Conservation (phyloP, 345 rosid genomes). For the Mercurialis annua region DNA sequence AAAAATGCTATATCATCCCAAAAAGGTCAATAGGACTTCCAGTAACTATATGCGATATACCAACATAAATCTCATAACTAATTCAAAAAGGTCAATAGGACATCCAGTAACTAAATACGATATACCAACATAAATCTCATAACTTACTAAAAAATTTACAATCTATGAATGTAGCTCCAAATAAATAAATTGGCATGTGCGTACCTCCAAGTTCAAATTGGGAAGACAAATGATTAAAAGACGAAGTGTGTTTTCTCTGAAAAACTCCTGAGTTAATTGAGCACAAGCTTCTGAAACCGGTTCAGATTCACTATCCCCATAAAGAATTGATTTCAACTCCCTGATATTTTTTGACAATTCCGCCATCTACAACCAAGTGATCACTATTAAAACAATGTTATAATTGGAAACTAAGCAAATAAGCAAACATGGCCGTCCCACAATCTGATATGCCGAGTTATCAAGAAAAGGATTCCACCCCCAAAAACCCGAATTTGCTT, state of each 20-base stretch:
- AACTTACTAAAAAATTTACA: neutral
- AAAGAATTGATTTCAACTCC: slow-evolving; percentile 85
- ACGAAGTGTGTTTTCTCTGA: slow-evolving; percentile 75
- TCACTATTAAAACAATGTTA: neutral
- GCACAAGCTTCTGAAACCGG: slow-evolving; percentile 93
- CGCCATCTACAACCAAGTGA: slow-evolving; percentile 54
- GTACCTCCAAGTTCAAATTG: slow-evolving; percentile 84
- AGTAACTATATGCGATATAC: neutral
- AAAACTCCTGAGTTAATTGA: slow-evolving; percentile 88
- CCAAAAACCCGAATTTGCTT: neutral
- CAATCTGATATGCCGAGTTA: neutral
- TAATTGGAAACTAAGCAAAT: neutral
- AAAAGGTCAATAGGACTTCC: neutral
- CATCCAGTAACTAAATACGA: neutral
- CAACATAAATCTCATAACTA: neutral
- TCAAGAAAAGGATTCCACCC: neutral
- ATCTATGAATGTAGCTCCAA: neutral
- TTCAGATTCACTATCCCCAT: slow-evolving; percentile 94
- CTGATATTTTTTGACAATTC: slow-evolving; percentile 70
- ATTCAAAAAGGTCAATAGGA: neutral
- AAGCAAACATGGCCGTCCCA: no score
- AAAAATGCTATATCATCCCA: neutral
- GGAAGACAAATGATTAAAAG: slow-evolving; percentile 76
- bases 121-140: neutral
- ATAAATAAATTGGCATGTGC: neutral